Evolutionary conservation across 164 flowering plant species (phyloP), one percentile per base, ranked within the genome.

Genomic region (Echeveria elegans): DNA sequence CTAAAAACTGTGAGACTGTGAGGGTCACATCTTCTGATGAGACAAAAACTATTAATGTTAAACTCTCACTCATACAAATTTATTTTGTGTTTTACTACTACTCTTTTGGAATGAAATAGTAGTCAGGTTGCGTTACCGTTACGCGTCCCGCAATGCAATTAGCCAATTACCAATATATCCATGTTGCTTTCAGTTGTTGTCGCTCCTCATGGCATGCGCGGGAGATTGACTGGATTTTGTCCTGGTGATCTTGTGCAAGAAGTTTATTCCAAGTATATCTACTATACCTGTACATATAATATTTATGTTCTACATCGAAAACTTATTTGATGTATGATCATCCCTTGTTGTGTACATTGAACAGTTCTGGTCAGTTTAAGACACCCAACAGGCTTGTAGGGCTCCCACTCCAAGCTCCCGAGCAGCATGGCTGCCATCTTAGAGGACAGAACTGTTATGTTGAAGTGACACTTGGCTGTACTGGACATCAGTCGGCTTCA

Each of bases 121-220:
- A 23, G 1, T 53, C 56, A 21, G 56, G 24, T 21, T 21, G 26
- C n/a, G 6, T 30, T 61, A 31, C n/a, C n/a, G n/a, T n/a, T n/a
- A n/a, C n/a, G n/a, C n/a, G n/a, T n/a, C 18, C 6, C 40, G 31
- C 30, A 32, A 30, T 61, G 21, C 36, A 29, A n/a, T n/a, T 63
- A 21, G 32, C 61, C 6, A 28, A 26, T 56, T 6, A 56, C n/a
- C 61, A 26, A 10, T 6, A 0, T 59, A 41, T 26, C 62, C 36
- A 28, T 34, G 14, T 34, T 31, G 43, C 69, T 32, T 40, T 7
- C 89, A 94, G 99, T 89, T 76, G 76, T 94, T 67, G 88, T 88
- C 78, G 80, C 96, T 71, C 97, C 99, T 66, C 89, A 89, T 84
- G 99, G 99, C 71, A 86, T 91, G 86, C 84, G 89, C 65, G 99